Percentiles rank a stretch among this genome's conserved stretches.
These are phyloP conservation scores for Saxophila tyrrhenica DNA, from an alignment of 495 filamentous ascomycete genomes.

Conservation along the genomic window DNA sequence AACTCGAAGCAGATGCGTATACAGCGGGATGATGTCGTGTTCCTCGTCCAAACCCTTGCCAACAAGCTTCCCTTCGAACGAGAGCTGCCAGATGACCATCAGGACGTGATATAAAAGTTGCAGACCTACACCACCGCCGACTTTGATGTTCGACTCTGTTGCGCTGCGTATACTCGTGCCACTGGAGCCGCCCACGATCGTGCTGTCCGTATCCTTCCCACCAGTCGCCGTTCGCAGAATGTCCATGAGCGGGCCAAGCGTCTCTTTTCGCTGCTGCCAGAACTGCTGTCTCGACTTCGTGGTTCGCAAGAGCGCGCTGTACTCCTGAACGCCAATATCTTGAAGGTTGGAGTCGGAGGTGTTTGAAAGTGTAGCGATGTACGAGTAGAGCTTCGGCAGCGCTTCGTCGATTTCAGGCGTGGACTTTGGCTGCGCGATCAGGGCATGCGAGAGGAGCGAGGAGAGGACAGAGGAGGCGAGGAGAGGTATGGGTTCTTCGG, in stretches of 20 bases:
- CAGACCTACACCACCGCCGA: constrained; percentile 75
- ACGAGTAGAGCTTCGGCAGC: constrained; percentile 73
- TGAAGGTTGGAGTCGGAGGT: constrained; percentile 78
- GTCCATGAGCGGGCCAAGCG: constrained; percentile 66
- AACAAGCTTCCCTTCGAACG: constrained; percentile 74
- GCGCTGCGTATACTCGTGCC: background rate
- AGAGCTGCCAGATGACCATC: constrained; percentile 87
- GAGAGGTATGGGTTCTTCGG: constrained; percentile 78
- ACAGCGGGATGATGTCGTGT: constrained; percentile 83
- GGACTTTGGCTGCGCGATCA: constrained; percentile 44
- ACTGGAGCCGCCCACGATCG: constrained; percentile 55
- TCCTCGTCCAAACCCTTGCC: constrained; percentile 81
- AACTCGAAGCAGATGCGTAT: constrained; percentile 75
- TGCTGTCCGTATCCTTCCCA: constrained; percentile 53
- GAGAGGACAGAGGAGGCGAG: constrained; percentile 82
- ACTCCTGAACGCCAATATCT: constrained; percentile 88
- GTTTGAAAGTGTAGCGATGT: constrained; percentile 71
- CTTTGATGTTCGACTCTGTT: constrained; percentile 1
- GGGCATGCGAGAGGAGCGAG: constrained; percentile 61
- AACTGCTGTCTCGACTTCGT: constrained; percentile 66
- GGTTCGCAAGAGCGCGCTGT: constrained; percentile 74
- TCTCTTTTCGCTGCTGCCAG: constrained; percentile 78
- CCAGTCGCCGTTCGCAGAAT: constrained; percentile 74
- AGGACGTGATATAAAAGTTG: constrained; percentile 93
- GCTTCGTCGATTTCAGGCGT: constrained; percentile 56